These are phyloP conservation scores for Inga laurina DNA, from an alignment of 306 rosid genomes.

Conservation along the genomic window DNA sequence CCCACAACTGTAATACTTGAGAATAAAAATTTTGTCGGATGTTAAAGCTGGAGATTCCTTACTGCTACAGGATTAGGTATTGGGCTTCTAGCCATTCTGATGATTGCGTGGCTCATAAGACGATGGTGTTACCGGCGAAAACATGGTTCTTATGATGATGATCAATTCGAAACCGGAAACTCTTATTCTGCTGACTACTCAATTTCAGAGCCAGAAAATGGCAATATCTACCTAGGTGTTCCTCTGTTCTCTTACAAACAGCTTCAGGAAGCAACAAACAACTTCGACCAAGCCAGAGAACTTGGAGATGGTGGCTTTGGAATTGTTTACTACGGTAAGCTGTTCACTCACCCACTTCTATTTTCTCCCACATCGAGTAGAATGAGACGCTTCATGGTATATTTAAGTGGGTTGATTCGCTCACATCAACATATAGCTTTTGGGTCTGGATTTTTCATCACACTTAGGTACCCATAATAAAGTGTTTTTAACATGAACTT, in stretches of 20 bases:
- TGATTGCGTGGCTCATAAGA: conserved; percentile 20
- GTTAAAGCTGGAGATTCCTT: neutral
- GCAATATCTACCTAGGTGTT: conserved; percentile 28
- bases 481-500: neutral
- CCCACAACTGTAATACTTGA: neutral
- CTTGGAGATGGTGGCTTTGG: conserved; percentile 77
- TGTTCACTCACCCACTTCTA: neutral
- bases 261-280: conserved; percentile 64
- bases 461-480: too few species aligned
- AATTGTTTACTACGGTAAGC: conserved; percentile 49
- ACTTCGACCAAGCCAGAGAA: conserved; percentile 53
- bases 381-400: too few species aligned
- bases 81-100: conserved; percentile 30
- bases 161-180: conserved; percentile 13
- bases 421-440: too few species aligned
- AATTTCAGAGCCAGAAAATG: conserved; percentile 17
- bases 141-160: neutral
- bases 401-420: too few species aligned
- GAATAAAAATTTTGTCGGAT: neutral
- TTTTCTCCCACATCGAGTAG: neutral
- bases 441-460: too few species aligned
- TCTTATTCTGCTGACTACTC: conserved; percentile 23
- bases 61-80: conserved; percentile 36
- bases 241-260: conserved; percentile 43
- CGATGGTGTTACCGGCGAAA: conserved; percentile 28